Evolutionary conservation across 805 yeast species (phyloP).

Genomic region (Wickerhamiella kurtzmanii): DNA sequence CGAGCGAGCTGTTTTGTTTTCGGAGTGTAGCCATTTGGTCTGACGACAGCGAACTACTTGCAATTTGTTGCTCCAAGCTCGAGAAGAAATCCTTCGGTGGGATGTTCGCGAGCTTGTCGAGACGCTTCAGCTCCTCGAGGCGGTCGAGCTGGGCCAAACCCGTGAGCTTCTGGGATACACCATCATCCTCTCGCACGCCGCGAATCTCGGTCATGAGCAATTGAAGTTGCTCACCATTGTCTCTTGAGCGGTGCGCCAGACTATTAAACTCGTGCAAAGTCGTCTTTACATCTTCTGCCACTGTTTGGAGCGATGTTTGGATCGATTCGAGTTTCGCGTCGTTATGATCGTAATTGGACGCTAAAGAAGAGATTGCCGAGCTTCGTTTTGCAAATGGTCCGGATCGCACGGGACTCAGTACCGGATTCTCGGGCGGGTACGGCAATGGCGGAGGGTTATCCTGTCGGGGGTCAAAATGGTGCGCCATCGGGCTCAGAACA

Average conservation of each 20-base stretch:
- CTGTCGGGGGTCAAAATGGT: not conserved
- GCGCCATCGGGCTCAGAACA: not conserved
- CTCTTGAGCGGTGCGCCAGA: conserved; percentile 25
- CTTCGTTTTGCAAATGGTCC: conserved; percentile 17
- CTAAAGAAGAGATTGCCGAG: conserved; percentile 15
- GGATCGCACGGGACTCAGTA: conserved; percentile 17
- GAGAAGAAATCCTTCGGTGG: not conserved
- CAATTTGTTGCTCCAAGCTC: not conserved
- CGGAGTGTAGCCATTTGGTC: too few species aligned
- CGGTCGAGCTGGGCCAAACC: conserved; percentile 20
- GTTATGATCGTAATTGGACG: conserved; percentile 6
- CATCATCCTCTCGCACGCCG: conserved; percentile 19
- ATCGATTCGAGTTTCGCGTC: conserved; percentile 19
- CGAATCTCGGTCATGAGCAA: conserved; percentile 18
- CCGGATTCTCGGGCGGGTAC: conserved; percentile 29
- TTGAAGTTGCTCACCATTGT: conserved; percentile 27
- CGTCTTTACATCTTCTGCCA: conserved; percentile 24
- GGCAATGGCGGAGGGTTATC: conserved; percentile 14
- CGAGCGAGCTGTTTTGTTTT: not conserved
- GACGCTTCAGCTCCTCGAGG: conserved; percentile 5
- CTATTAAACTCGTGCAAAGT: conserved; percentile 26
- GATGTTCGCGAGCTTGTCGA: conserved; percentile 1
- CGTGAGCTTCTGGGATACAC: conserved; percentile 17
- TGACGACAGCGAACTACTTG: too few species aligned
- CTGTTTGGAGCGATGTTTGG: conserved; percentile 21